Percentiles rank a stretch among this genome's conserved stretches.
phyloP scores from a whole-genome alignment of 1,139 yeast genomes.

The Candida dubliniensis region DNA sequence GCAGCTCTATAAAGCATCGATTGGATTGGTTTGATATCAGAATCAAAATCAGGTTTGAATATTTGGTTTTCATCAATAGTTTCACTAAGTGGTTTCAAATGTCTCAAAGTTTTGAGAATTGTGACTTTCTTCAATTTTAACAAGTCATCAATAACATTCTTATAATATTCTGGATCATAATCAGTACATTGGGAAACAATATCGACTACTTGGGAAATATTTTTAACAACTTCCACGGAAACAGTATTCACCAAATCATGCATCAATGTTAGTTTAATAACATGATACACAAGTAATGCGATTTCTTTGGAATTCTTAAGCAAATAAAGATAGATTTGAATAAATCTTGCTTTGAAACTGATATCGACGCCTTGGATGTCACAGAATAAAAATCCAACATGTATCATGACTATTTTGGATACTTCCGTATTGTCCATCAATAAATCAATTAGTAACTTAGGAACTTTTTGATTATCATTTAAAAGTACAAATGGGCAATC shows the following conservation, averaged over 20 bases:
- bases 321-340: conserved; percentile 48
- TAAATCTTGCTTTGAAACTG: conserved; percentile 51
- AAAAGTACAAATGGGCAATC: conserved; percentile 24
- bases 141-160: conserved; percentile 17
- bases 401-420: conserved; percentile 49
- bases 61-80: conserved; percentile 15
- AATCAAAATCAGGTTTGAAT: conserved; percentile 16
- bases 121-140: conserved; percentile 16
- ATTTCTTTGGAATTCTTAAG: conserved; percentile 34
- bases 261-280: conserved; percentile 42
- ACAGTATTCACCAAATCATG: conserved; percentile 32
- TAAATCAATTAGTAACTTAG: conserved; percentile 50
- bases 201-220: conserved; percentile 29
- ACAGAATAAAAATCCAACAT: conserved; percentile 51
- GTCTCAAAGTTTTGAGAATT: conserved; percentile 15
- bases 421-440: conserved; percentile 40
- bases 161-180: conserved; percentile 22
- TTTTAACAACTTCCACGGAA: conserved; percentile 29
- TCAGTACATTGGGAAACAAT: conserved; percentile 21
- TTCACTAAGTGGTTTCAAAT: conserved; percentile 19
- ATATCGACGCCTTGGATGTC: conserved; percentile 44
- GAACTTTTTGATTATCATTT: conserved; percentile 43
- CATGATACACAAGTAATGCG: conserved; percentile 48
- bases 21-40: conserved; percentile 27
- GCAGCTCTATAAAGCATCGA: conserved; percentile 44